Percentiles rank a stretch among this genome's conserved stretches.
Conservation (phyloP, 139 green algal genomes). For the Coelastrella sp. region DNA sequence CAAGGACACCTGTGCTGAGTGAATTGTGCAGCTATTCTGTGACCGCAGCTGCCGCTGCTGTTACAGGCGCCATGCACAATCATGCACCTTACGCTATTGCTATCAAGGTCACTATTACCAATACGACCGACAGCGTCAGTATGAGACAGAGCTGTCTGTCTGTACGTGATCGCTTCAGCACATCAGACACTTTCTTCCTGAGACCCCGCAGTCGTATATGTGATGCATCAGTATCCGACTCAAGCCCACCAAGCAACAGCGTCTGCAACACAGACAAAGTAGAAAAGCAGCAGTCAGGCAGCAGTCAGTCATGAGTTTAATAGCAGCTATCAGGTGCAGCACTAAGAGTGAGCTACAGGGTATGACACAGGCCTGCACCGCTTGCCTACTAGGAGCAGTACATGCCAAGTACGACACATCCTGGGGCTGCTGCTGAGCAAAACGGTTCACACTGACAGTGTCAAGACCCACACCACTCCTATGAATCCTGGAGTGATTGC, state of each 20-base stretch:
- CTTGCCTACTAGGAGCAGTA: too few relatives aligned
- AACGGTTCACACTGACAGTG: too few relatives aligned
- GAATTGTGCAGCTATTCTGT: too few relatives aligned
- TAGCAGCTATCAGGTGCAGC: too few relatives aligned
- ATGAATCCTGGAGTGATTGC: too few relatives aligned
- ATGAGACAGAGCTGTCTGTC: constrained; percentile 44
- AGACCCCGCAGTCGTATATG: background rate
- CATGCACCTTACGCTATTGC: constrained; percentile 9
- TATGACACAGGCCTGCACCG: too few relatives aligned
- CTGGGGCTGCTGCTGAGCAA: background rate
- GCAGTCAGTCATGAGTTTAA: too few relatives aligned
- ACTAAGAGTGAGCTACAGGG: too few relatives aligned
- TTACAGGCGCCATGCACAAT: too few relatives aligned
- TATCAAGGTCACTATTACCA: constrained; percentile 36
- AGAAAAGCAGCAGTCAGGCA: background rate
- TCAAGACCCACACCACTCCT: too few relatives aligned
- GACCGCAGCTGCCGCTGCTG: too few relatives aligned
- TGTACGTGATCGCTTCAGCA: background rate
- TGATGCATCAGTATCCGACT: constrained; percentile 28
- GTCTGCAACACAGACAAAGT: constrained; percentile 2
- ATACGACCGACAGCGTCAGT: constrained; percentile 17
- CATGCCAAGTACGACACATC: background rate
- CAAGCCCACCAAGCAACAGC: constrained; percentile 6
- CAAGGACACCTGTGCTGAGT: too few relatives aligned
- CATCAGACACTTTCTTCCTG: constrained; percentile 2